Base-by-base conservation (phyloP, 2,329 filamentous ascomycete species). In the Colletotrichum orchidophilum region DNA sequence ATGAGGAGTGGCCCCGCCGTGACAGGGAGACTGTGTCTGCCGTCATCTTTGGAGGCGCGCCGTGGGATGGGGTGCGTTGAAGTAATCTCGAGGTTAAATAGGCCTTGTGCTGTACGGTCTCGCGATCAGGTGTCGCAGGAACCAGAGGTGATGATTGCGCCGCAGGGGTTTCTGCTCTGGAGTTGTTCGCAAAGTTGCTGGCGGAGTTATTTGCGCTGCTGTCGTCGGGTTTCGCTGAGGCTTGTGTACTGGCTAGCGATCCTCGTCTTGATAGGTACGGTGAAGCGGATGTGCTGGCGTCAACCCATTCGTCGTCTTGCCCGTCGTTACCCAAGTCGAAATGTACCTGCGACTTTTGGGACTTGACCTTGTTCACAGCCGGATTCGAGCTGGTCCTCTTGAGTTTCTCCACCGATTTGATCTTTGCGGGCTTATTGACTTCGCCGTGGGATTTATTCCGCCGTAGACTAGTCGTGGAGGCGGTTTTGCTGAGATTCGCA, bases 11-110 rank as follows among this genome's bases (percentile, higher is more conserved):
- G 33, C 58, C 64, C 39, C 58, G 64, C 69, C 74, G 80, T 18
- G 77, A 83, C 5, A 87, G 88, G 1, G 85, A 86, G 11, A 85
- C 87, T 2, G 85, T 87, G 69, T 92, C 87, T 70, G 86, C 82
- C 8, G 90, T 91, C 87, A 93, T 92, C 77, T 91, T 86, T 49
- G 90, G 91, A 42, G 91, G 88, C 3, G 88, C 87, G 72, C 88
- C 86, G 72, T 90, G 85, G 7, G 90, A 90, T 0, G 90, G 87
- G 11, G 86, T 89, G 74, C 92, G 87, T 76, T 92, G 88, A 2
- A 94, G 84, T 46, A 94, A 81, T 70, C 91, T 87, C 33, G 91
- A 91, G 7, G 92, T 93, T 62, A 93, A 87, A 72, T 91, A 89
- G 75, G 91, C 88, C 71, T 90, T 91, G 76, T 91, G 90, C 42